Conservation (phyloP, 2,329 filamentous ascomycete species). For the Fusarium oligoseptatum region DNA sequence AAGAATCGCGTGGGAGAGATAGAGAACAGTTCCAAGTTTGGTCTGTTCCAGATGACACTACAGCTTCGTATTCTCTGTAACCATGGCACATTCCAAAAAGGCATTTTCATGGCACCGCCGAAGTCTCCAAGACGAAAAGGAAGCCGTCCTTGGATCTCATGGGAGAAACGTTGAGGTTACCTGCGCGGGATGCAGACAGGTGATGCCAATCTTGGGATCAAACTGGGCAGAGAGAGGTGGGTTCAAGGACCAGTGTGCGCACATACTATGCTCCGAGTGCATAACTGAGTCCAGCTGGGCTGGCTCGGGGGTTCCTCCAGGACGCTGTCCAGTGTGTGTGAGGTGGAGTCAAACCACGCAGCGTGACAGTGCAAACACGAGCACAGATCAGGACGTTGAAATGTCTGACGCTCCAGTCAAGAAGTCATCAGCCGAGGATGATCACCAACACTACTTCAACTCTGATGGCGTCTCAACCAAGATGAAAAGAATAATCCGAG, state of each 20-base stretch:
- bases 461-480: neutral
- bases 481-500: neutral
- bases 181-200: neutral
- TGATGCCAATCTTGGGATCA: neutral
- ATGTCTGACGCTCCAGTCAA: neutral
- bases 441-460: neutral
- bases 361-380: too few species aligned
- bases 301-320: neutral
- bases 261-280: neutral
- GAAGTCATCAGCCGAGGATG: neutral
- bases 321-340: neutral
- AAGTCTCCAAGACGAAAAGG: neutral
- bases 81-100: neutral
- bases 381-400: neutral
- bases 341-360: neutral
- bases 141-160: neutral
- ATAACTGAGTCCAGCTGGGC: neutral
- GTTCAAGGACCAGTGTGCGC: neutral
- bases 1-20: neutral
- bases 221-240: neutral
- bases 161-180: neutral
- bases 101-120: neutral
- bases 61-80: neutral
- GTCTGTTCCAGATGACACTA: neutral
- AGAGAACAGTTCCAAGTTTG: conserved; percentile 5